Conservation (phyloP, 768 basidiomycete species). For the Candolleomyces efflorescens region DNA sequence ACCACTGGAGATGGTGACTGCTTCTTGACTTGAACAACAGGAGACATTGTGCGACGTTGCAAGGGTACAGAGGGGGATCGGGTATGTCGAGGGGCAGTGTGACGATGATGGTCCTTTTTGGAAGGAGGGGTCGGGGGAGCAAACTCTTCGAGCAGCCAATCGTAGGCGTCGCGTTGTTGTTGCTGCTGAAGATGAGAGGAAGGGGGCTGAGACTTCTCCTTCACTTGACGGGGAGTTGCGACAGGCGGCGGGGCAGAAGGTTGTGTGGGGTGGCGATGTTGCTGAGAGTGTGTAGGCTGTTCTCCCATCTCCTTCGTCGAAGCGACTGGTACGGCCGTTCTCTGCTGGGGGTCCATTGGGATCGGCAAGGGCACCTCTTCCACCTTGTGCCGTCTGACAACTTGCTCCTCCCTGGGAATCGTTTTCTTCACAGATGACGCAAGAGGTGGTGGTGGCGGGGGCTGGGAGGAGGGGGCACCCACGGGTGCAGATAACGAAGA, state of each 20-base stretch:
- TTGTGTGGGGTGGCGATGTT: background rate
- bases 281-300: background rate
- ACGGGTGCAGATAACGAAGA: background rate
- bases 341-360: background rate
- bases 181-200: conserved; percentile 25
- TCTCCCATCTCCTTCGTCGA: background rate
- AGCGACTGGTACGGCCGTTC: background rate
- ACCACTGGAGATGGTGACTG: conserved; percentile 14
- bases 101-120: conserved; percentile 8
- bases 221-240: background rate
- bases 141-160: conserved; percentile 57
- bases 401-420: background rate
- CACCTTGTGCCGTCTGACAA: background rate
- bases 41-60: conserved; percentile 20
- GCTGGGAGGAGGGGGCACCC: background rate
- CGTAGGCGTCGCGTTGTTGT: conserved; percentile 45
- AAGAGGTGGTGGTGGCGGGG: background rate
- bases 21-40: conserved; percentile 7
- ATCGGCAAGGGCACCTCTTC: background rate
- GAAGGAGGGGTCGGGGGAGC: conserved; percentile 33
- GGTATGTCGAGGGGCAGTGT: conserved; percentile 24
- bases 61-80: conserved; percentile 21
- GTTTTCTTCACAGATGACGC: background rate
- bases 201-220: background rate
- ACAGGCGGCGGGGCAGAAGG: background rate